These are phyloP conservation scores for Kuraishia borneana DNA, from an alignment of 805 yeast genomes.

Conservation along the genomic window DNA sequence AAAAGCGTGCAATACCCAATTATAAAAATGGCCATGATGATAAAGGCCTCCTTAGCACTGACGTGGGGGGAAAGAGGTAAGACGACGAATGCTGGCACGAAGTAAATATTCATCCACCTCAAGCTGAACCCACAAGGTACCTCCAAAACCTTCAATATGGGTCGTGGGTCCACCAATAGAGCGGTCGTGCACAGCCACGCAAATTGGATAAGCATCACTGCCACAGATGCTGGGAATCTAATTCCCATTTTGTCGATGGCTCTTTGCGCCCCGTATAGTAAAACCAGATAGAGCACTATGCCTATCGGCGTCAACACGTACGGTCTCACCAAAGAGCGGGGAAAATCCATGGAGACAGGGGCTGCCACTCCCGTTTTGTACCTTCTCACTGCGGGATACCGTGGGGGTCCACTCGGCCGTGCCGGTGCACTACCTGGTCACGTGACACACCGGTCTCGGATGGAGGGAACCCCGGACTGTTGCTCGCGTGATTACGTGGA, in stretches of 20 bases:
- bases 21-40: constrained; percentile 64
- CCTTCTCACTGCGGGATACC: too few relatives aligned
- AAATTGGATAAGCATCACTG: constrained; percentile 55
- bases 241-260: constrained; percentile 34
- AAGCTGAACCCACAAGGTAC: constrained; percentile 55
- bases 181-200: constrained; percentile 29
- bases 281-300: constrained; percentile 27
- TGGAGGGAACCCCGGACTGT: not conserved
- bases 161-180: constrained; percentile 21
- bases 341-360: too few relatives aligned
- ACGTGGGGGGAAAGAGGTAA: constrained; percentile 60
- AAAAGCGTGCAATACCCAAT: constrained; percentile 49
- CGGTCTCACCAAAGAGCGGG: not conserved
- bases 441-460: too few relatives aligned
- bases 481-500: not conserved
- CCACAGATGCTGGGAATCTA: constrained; percentile 59
- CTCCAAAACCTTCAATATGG: constrained; percentile 26
- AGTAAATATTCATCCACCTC: constrained; percentile 70
- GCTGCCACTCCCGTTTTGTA: too few relatives aligned
- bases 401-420: too few relatives aligned
- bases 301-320: constrained; percentile 19
- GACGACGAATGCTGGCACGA: constrained; percentile 67
- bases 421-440: too few relatives aligned
- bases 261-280: constrained; percentile 43
- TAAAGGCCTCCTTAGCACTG: constrained; percentile 55